These are phyloP conservation scores for Eurotiales sp. DNA, from an alignment of 2,329 filamentous ascomycete species.

Conservation along the genomic window DNA sequence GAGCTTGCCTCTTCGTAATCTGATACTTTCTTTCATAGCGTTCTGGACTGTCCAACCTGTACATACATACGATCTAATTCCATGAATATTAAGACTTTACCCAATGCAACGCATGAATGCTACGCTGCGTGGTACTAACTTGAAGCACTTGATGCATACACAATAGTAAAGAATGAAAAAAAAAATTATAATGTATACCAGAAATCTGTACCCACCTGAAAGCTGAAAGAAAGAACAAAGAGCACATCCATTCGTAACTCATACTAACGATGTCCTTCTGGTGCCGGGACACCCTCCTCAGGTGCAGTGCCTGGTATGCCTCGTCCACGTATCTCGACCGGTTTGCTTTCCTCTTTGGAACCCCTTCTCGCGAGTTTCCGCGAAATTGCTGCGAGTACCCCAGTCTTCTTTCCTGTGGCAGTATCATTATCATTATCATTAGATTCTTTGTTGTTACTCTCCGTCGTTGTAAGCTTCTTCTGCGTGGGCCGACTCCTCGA, in stretches of 20 bases:
- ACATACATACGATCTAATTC: not conserved
- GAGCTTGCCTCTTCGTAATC: too few species aligned
- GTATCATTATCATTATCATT: not conserved
- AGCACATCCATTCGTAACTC: not conserved
- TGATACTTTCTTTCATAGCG: conserved; percentile 1
- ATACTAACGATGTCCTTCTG: conserved; percentile 21
- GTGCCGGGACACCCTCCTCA: conserved; percentile 24
- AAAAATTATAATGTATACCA: not conserved
- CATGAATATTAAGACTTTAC: not conserved
- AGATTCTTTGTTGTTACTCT: not conserved
- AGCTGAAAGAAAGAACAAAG: too few species aligned
- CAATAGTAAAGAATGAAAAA: not conserved
- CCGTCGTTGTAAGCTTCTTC: not conserved
- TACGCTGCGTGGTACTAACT: too few species aligned
- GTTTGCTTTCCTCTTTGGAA: not conserved
- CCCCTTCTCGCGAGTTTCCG: conserved; percentile 1
- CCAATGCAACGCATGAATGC: not conserved
- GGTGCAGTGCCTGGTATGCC: conserved; percentile 21
- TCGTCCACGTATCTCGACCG: conserved; percentile 3
- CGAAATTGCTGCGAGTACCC: conserved; percentile 1
- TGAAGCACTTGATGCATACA: not conserved
- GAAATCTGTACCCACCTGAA: too few species aligned
- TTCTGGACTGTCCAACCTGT: not conserved
- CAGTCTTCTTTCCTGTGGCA: too few species aligned
- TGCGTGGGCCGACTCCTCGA: conserved; percentile 2